Evolutionary conservation across 2,329 filamentous ascomycete genomes (phyloP), one percentile per base, ranked within the genome.

Genomic region (Orbilia brochopaga): DNA sequence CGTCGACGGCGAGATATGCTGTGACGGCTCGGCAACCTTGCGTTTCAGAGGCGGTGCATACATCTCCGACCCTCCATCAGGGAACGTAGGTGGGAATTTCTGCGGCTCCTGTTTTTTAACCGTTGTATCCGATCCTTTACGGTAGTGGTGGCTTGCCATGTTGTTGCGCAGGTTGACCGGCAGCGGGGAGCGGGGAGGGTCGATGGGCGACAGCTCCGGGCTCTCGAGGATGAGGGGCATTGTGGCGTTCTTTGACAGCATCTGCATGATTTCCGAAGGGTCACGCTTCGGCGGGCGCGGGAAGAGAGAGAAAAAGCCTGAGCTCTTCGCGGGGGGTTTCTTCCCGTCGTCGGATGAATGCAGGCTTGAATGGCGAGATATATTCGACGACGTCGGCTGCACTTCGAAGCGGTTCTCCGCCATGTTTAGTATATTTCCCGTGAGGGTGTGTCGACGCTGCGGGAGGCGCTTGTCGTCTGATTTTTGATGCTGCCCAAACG

Each of bases 241-340:
- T 0, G 53, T 59, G 7, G 30, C 35, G 24, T 61, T 69, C 13
- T 52, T 52, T 11, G 21, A 17, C 24, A 44, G 13, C 51, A 61
- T 52, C 8, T 57, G 42, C 42, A 57, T 69, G 3, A 57, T 17
- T 17, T 57, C 52, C 10, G 24, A 50, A 10, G 30, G 51, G 13
- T 69, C 65, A 7, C 65, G 44, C 23, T 35, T 44, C 2, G 65
- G 58, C 6, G 65, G 65, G 7, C 37, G 52, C 11, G 65, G 65
- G 21, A 69, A 69, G 0, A 62, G 21, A 1, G 58, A 69, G 21
- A 69, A 40, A 13, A 58, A 54, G 15, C 48, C 37, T n/a, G n/a
- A n/a, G n/a, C n/a, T n/a, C 32, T 69, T 51, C 7, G 52, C 15
- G 5, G 53, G 57, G 0, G 35, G 21, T 24, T 50, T 58, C 11